Evolutionary conservation across 495 filamentous ascomycete genomes (phyloP).

Genomic region (Barbatosphaeria neglecta): DNA sequence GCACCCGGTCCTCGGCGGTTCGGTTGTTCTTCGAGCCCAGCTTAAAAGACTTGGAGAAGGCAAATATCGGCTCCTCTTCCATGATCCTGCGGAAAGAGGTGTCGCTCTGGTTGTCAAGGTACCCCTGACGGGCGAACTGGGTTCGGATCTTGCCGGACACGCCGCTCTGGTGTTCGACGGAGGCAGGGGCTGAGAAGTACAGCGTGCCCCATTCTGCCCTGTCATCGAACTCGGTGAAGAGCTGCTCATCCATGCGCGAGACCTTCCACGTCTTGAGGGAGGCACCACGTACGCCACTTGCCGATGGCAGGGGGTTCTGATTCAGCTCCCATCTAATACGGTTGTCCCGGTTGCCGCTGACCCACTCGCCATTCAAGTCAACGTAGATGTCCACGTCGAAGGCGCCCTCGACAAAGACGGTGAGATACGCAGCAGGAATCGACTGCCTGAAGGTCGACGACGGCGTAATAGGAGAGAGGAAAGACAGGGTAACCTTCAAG

Average conservation of each 20-base stretch:
- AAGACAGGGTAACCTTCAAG: constrained; percentile 62
- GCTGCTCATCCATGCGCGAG: constrained; percentile 48
- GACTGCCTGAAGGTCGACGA: constrained; percentile 85
- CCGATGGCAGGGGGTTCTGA: constrained; percentile 12
- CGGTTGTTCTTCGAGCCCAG: constrained; percentile 17
- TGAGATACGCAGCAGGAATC: constrained; percentile 79
- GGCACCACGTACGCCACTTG: constrained; percentile 4
- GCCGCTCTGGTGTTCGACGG: constrained; percentile 55
- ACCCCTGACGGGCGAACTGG: constrained; percentile 58
- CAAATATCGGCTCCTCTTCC: constrained; percentile 83
- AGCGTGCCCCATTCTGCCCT: constrained; percentile 83
- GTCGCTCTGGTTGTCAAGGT: constrained; percentile 47
- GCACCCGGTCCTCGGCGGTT: constrained; percentile 38
- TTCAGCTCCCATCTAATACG: constrained; percentile 58
- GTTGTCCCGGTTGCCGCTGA: constrained; percentile 59
- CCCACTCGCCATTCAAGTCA: constrained; percentile 85
- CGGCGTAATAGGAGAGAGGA: constrained; percentile 86
- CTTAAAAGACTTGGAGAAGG: constrained; percentile 73
- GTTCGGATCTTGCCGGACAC: constrained; percentile 57
- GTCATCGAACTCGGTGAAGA: constrained; percentile 64
- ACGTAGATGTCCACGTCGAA: constrained; percentile 74
- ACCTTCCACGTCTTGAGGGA: constrained; percentile 49
- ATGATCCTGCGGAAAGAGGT: constrained; percentile 55
- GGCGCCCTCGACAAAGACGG: constrained; percentile 58
- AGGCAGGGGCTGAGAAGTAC: constrained; percentile 59